Conservation (phyloP, 164 flowering plant genomes). For the Chloranthus sessilifolius region DNA sequence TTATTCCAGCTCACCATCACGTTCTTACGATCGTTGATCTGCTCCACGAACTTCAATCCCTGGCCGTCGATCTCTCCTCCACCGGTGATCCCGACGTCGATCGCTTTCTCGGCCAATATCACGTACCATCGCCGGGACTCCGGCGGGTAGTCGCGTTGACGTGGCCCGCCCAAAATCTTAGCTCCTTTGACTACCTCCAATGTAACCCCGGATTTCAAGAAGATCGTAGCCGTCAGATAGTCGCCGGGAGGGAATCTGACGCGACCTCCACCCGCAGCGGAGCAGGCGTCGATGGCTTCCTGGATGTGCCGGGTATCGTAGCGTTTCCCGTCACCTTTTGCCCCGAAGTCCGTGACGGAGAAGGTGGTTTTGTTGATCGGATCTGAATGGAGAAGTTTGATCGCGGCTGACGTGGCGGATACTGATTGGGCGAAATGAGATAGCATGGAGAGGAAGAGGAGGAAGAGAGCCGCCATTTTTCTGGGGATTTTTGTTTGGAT, state of each 20-base stretch:
- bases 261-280: constrained; percentile 36
- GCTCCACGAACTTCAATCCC: constrained; percentile 57
- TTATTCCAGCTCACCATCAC: constrained; percentile 97
- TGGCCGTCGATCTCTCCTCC: constrained; percentile 86
- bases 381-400: constrained; percentile 10
- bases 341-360: constrained; percentile 80
- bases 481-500: too few species aligned
- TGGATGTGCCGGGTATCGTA: constrained; percentile 81
- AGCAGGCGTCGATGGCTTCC: constrained; percentile 70
- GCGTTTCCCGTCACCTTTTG: constrained; percentile 63
- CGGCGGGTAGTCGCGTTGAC: constrained; percentile 51
- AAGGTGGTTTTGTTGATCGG: constrained; percentile 13
- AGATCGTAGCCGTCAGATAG: constrained; percentile 72
- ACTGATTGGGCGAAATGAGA: constrained; percentile 29
- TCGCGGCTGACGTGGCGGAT: constrained; percentile 26
- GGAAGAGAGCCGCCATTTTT: too few species aligned
- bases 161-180: constrained; percentile 55
- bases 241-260: constrained; percentile 55
- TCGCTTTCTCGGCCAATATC: constrained; percentile 70
- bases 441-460: constrained; percentile 13
- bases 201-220: constrained; percentile 55
- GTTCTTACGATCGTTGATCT: constrained; percentile 59
- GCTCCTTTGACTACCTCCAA: constrained; percentile 50
- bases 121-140: constrained; percentile 67
- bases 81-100: constrained; percentile 81